phyloP scores from a whole-genome alignment of 345 rosid genomes.

The Gossypium raimondii region DNA sequence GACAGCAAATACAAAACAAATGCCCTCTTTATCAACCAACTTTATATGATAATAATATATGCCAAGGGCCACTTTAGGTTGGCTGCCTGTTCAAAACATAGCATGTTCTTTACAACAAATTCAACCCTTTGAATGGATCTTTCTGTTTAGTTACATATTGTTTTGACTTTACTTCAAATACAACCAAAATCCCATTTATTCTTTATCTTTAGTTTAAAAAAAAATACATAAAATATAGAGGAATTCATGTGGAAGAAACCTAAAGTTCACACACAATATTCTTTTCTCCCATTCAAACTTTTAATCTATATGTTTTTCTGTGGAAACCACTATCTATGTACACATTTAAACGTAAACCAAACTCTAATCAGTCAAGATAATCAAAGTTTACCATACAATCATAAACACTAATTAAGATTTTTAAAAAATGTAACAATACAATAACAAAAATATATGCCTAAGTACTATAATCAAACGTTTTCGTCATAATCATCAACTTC shows the following conservation, averaged over 20 bases:
- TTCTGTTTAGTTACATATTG: neutral
- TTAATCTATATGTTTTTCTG: neutral
- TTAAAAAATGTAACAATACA: neutral
- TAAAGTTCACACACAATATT: neutral
- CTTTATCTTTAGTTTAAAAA: neutral
- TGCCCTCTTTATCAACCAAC: neutral
- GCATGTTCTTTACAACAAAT: neutral
- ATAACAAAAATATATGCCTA: neutral
- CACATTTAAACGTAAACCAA: neutral
- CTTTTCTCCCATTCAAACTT: neutral
- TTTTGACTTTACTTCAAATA: constrained; percentile 20
- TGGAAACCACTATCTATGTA: neutral
- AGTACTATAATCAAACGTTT: constrained; percentile 24
- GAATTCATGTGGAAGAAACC: neutral
- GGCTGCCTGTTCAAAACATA: neutral
- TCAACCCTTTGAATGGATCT: neutral
- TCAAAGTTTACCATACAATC: neutral
- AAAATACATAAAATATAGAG: neutral
- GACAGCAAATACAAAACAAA: constrained; percentile 1
- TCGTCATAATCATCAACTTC: constrained; percentile 53
- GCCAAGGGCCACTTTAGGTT: neutral
- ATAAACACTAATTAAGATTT: neutral
- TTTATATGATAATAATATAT: neutral
- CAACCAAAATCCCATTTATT: neutral
- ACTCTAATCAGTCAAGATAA: too few species aligned